Conservation (phyloP, 2,329 filamentous ascomycete species). For the Plenodomus tracheiphilus region DNA sequence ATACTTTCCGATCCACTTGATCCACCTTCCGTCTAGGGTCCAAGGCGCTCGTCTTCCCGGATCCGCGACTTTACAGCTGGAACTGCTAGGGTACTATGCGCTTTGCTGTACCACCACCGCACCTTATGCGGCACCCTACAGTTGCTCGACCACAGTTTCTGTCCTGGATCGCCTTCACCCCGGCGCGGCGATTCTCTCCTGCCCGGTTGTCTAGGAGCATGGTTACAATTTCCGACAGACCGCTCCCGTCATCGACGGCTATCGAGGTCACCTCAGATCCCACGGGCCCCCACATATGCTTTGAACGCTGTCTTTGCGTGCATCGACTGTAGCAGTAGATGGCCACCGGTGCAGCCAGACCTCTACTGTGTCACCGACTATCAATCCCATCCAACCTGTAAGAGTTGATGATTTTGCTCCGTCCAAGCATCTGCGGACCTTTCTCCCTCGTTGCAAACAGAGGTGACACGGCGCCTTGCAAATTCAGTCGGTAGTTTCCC, state of each 20-base stretch:
- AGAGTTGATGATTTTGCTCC: neutral
- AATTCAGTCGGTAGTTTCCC: neutral
- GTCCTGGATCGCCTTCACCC: neutral
- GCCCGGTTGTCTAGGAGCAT: neutral
- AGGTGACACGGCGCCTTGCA: neutral
- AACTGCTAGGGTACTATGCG: neutral
- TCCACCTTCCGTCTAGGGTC: neutral
- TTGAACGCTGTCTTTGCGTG: neutral
- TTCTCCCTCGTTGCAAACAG: neutral
- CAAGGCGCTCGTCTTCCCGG: neutral
- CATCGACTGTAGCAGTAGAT: neutral
- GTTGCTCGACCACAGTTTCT: neutral
- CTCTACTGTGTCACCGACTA: neutral
- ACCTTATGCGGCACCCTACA: slow-evolving; percentile 3
- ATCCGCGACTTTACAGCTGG: slow-evolving; percentile 1
- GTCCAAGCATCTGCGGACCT: neutral
- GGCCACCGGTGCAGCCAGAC: neutral
- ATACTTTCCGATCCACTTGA: neutral
- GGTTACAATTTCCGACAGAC: neutral
- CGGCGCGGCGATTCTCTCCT: neutral
- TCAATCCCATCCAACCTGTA: neutral
- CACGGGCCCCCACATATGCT: neutral
- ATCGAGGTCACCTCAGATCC: neutral
- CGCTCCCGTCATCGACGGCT: neutral
- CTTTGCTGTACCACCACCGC: neutral